These are phyloP conservation scores for Aurinia saxatilis DNA, from an alignment of 345 rosid genomes.

Conservation along the genomic window DNA sequence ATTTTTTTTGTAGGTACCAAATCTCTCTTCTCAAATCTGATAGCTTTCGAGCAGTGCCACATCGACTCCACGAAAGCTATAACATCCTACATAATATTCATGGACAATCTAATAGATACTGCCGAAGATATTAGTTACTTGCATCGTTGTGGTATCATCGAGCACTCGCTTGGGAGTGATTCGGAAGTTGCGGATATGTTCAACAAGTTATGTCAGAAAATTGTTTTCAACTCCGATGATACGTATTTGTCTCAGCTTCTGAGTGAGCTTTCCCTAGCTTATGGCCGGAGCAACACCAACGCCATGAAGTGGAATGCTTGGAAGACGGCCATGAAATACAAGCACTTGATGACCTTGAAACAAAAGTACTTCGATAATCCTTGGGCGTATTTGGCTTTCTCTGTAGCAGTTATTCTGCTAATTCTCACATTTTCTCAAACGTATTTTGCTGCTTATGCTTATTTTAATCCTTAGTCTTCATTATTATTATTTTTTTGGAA, in stretches of 20 bases:
- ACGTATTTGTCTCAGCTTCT: slow-evolving; percentile 51
- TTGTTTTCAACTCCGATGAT: slow-evolving; percentile 51
- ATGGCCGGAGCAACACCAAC: background rate
- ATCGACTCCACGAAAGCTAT: slow-evolving; percentile 57
- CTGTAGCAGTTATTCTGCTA: slow-evolving; percentile 54
- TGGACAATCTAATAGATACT: slow-evolving; percentile 72
- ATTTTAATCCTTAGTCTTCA: slow-evolving; percentile 40
- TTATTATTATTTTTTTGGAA: background rate
- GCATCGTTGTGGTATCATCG: slow-evolving; percentile 51
- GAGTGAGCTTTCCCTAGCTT: slow-evolving; percentile 24
- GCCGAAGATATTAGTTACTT: slow-evolving; percentile 57
- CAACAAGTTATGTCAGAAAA: slow-evolving; percentile 65
- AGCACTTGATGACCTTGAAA: slow-evolving; percentile 27
- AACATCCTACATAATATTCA: slow-evolving; percentile 58
- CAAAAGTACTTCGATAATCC: slow-evolving; percentile 64
- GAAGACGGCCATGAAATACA: slow-evolving; percentile 29
- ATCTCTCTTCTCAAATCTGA: slow-evolving; percentile 65
- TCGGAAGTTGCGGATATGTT: slow-evolving; percentile 63
- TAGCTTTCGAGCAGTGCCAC: slow-evolving; percentile 67
- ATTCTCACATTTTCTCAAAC: slow-evolving; percentile 65
- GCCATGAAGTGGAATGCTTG: slow-evolving; percentile 59
- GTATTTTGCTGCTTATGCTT: slow-evolving; percentile 53
- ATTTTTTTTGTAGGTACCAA: slow-evolving; percentile 25
- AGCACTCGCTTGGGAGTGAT: slow-evolving; percentile 74
- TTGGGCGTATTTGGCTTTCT: slow-evolving; percentile 56